A percentile compares a stretch with the other conserved stretches of the same genome.
Conservation (phyloP, 2,329 filamentous ascomycete species). For the Apiospora phragmitis region DNA sequence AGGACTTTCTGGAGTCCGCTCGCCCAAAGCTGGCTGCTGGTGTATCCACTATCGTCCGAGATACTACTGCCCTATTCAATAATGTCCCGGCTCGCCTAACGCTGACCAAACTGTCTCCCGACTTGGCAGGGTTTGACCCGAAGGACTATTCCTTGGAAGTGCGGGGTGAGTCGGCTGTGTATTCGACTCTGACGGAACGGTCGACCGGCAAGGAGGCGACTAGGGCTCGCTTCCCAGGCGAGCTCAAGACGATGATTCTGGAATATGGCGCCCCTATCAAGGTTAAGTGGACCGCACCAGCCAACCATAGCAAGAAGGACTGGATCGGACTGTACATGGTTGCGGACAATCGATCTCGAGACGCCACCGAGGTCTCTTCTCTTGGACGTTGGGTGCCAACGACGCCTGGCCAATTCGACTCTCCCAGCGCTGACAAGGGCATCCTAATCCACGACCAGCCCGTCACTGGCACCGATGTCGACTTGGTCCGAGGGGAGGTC, state of each 20-base stretch:
- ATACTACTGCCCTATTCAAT: slow-evolving; percentile 85
- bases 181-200: slow-evolving; percentile 55
- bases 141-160: slow-evolving; percentile 79
- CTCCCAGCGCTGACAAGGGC: slow-evolving; percentile 71
- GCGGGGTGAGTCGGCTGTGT: slow-evolving; percentile 61
- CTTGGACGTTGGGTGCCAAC: slow-evolving; percentile 89
- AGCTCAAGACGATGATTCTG: slow-evolving; percentile 74
- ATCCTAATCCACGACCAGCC: slow-evolving; percentile 70
- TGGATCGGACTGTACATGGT: slow-evolving; percentile 98
- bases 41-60: slow-evolving; percentile 82
- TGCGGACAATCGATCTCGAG: slow-evolving; percentile 85
- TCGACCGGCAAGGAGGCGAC: slow-evolving; percentile 74
- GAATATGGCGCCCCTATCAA: slow-evolving; percentile 89
- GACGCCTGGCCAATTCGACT: slow-evolving; percentile 74
- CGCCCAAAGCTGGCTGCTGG: slow-evolving; percentile 84
- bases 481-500: slow-evolving; percentile 77
- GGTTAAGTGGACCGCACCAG: slow-evolving; percentile 87
- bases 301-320: slow-evolving; percentile 84
- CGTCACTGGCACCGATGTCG: slow-evolving; percentile 50
- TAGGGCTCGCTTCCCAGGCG: slow-evolving; percentile 65
- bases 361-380: slow-evolving; percentile 80
- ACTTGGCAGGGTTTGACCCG: slow-evolving; percentile 76
- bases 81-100: slow-evolving; percentile 85
- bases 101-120: slow-evolving; percentile 75
- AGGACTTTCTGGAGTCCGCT: slow-evolving; percentile 84